A percentile compares a stretch with the other conserved stretches of the same genome.
phyloP scores from a whole-genome alignment of 768 basidiomycete species.

The Termitomyces eurrhizus region DNA sequence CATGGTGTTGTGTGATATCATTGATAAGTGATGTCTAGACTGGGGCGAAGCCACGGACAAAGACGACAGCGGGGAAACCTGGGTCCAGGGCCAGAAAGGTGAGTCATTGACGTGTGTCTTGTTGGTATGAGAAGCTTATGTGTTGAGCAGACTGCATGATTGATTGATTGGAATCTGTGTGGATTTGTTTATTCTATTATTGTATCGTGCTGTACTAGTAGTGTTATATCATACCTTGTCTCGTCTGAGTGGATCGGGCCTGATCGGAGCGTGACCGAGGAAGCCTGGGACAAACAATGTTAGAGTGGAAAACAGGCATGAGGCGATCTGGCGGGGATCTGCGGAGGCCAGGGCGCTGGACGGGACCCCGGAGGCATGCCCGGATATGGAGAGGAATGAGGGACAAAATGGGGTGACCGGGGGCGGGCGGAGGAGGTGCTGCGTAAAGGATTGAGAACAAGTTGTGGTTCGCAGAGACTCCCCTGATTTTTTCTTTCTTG shows the following conservation, averaged over 20 bases:
- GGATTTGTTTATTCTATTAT: conserved; percentile 18
- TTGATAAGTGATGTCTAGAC: conserved; percentile 17
- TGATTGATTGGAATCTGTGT: conserved; percentile 13
- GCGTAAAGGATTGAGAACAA: conserved; percentile 14
- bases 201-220: conserved; percentile 21
- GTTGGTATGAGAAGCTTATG: background rate
- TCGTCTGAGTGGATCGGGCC: background rate
- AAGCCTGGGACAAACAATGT: background rate
- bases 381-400: conserved; percentile 10
- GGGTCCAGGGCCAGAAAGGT: conserved; percentile 29
- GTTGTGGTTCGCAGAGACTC: conserved; percentile 6
- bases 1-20: background rate
- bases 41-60: conserved; percentile 28
- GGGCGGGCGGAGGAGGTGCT: conserved; percentile 10
- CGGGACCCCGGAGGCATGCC: conserved; percentile 20
- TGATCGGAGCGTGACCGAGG: conserved; percentile 2
- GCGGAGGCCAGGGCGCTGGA: conserved; percentile 9
- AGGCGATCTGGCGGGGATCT: conserved; percentile 23
- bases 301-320: background rate
- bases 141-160: conserved; percentile 15
- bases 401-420: conserved; percentile 8
- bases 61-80: conserved; percentile 20
- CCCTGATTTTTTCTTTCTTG: conserved; percentile 24
- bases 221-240: conserved; percentile 13
- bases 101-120: conserved; percentile 2